These are phyloP conservation scores for Chaetomiaceae sp. DNA, from an alignment of 2,329 filamentous ascomycete species.

Conservation along the genomic window DNA sequence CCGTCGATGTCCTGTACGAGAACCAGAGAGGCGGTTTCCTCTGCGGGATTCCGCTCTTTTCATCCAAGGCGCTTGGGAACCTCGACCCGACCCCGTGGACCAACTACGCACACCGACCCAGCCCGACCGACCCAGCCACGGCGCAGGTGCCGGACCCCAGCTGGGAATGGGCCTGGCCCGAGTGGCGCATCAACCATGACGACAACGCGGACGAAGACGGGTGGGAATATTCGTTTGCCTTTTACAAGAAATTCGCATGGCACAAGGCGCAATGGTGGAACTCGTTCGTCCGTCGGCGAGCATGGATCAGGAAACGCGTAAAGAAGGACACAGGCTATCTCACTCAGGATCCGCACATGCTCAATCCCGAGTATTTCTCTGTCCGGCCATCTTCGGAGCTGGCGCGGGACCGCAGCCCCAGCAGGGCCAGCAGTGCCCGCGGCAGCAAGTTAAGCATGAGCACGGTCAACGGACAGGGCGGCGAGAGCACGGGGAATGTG, in stretches of 20 bases:
- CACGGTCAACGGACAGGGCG: conserved; percentile 13
- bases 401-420: conserved; percentile 31
- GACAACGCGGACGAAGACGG: conserved; percentile 81
- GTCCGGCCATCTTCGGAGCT: conserved; percentile 54
- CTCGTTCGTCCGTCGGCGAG: conserved; percentile 83
- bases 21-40: conserved; percentile 90
- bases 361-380: conserved; percentile 75
- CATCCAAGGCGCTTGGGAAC: conserved; percentile 74
- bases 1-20: conserved; percentile 87
- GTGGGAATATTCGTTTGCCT: conserved; percentile 95
- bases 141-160: conserved; percentile 91
- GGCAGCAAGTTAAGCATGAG: conserved; percentile 36
- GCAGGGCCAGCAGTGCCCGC: conserved; percentile 17
- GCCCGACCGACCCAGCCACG: conserved; percentile 67
- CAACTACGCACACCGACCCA: conserved; percentile 58
- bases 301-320: conserved; percentile 79
- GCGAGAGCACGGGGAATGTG: too few species aligned
- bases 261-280: conserved; percentile 90
- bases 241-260: conserved; percentile 71
- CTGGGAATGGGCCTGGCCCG: conserved; percentile 81
- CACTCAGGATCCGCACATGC: conserved; percentile 55
- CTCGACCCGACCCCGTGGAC: conserved; percentile 87
- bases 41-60: conserved; percentile 88
- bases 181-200: conserved; percentile 65
- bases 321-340: conserved; percentile 49